These are phyloP conservation scores for Pestalotiopsis sp. DNA, from an alignment of 2,329 filamentous ascomycete species.

Conservation along the genomic window DNA sequence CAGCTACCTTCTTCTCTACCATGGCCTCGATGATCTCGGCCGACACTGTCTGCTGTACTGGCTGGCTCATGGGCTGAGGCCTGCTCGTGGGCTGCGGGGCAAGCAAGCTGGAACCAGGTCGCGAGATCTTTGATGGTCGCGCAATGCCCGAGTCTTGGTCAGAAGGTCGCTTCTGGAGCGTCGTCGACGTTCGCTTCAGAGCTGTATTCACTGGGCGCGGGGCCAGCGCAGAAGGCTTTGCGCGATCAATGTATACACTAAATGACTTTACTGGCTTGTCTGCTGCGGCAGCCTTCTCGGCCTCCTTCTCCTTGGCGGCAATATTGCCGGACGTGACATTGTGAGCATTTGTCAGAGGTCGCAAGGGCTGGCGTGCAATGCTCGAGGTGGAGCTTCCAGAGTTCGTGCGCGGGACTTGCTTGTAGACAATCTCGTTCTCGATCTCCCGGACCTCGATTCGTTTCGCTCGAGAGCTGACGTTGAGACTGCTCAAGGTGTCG, in stretches of 20 bases:
- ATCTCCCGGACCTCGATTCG: slow-evolving; percentile 95
- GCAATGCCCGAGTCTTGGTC: slow-evolving; percentile 29
- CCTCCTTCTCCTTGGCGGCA: slow-evolving; percentile 47
- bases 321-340: slow-evolving; percentile 69
- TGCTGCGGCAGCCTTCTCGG: slow-evolving; percentile 51
- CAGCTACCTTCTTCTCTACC: slow-evolving; percentile 88
- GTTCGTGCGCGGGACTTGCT: slow-evolving; percentile 63
- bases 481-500: slow-evolving; percentile 90
- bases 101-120: slow-evolving; percentile 32
- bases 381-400: slow-evolving; percentile 41
- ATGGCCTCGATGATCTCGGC: slow-evolving; percentile 84
- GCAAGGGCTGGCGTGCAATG: slow-evolving; percentile 71
- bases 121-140: slow-evolving; percentile 53
- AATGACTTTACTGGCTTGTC: slow-evolving; percentile 83
- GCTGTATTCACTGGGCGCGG: slow-evolving; percentile 21
- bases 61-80: slow-evolving; percentile 19
- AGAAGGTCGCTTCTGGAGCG: slow-evolving; percentile 44
- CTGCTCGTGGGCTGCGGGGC: slow-evolving; percentile 20
- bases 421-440: slow-evolving; percentile 92
- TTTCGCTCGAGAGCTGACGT: slow-evolving; percentile 93
- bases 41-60: slow-evolving; percentile 48
- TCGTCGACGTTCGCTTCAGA: slow-evolving; percentile 25
- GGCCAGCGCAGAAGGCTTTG: slow-evolving; percentile 43
- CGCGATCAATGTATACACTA: slow-evolving; percentile 80
- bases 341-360: slow-evolving; percentile 74